Percentiles rank a stretch among this genome's conserved stretches.
phyloP scores from a whole-genome alignment of 129 eudicot genomes.

The Chrysanthemum lavandulifolium region DNA sequence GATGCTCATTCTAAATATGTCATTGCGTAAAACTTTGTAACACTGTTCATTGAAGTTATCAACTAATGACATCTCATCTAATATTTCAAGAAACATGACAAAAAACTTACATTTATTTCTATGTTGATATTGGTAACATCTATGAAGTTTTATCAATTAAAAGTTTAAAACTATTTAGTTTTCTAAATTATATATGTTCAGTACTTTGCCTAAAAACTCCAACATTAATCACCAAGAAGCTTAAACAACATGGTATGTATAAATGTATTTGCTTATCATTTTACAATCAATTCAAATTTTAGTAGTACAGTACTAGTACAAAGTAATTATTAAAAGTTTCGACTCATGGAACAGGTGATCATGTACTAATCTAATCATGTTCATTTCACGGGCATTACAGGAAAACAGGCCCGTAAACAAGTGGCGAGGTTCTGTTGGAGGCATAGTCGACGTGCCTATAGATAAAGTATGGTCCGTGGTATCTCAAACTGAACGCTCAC shows the following conservation, averaged over 20 bases:
- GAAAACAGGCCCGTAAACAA: constrained; percentile 20
- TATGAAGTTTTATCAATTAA: constrained; percentile 3
- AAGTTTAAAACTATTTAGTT: neutral
- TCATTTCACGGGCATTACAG: constrained; percentile 7
- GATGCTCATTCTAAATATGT: no score
- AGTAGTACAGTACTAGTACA: no score
- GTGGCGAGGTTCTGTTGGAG: constrained; percentile 70
- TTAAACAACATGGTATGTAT: constrained; percentile 11
- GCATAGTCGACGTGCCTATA: constrained; percentile 63
- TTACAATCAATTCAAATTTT: no score
- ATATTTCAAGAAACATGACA: constrained; percentile 34
- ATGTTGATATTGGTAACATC: constrained; percentile 27
- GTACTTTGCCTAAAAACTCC: constrained; percentile 11
- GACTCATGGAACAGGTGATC: no score
- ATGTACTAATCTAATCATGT: neutral
- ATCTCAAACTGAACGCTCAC: constrained; percentile 44
- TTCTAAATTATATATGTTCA: neutral
- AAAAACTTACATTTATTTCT: constrained; percentile 33
- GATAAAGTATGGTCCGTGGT: constrained; percentile 63
- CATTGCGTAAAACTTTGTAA: constrained; percentile 14
- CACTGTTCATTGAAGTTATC: constrained; percentile 33
- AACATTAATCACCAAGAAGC: neutral
- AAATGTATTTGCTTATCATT: neutral
- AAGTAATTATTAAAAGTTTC: no score
- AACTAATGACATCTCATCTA: constrained; percentile 14